Base-by-base conservation (phyloP, 1,284 basidiomycete genomes). In the Mrakiaceae sp. region DNA sequence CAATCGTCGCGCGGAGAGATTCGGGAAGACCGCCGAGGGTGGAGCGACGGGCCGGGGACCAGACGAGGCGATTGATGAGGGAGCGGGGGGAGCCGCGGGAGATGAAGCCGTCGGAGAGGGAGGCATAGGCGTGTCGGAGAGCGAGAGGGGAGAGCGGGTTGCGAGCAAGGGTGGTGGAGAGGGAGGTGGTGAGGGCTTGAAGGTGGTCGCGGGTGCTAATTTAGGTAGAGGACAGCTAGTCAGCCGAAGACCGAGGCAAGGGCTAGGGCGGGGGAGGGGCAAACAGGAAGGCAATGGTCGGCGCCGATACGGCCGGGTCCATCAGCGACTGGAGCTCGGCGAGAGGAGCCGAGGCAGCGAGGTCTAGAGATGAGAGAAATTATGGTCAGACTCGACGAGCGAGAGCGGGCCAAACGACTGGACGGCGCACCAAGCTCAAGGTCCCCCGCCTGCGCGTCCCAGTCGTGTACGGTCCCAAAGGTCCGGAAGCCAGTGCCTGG, bases 401-500 rank as follows among this genome's bases (percentile, higher is more conserved):
- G 12, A 14, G n/a, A 44, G 8, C 5, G 49, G n/a, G 2, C 9
- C 10, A 39, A 43, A 51, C 10, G 4, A 48, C 5, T 14, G 12
- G 6, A 44, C 12, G 49, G 5, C 64, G 16, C 50, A 62, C 60
- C 52, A 42, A 49, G 47, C 10, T 63, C 51, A 49, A 53, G 49
- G 8, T 58, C 55, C 39, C 54, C 50, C 5, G 63, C 66, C 12
- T 69, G 68, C 7, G 67, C 62, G 9, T 71, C 70, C 16, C 65
- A 64, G 9, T 64, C 63, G 10, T 63, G 67, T 14, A 61, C 64
- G 48, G 69, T 66, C 7, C 73, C 73, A 43, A 75, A 71, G 59
- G 74, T 67, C 43, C 72, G 70, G 67, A 74, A 73, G 0, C 73
- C 72, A 8, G 72, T 70, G 12, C 74, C 73, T 73, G 58, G 7